Percentiles rank a stretch among this genome's conserved stretches.
phyloP scores from a whole-genome alignment of 768 basidiomycete genomes.

The Russula dissimulans region DNA sequence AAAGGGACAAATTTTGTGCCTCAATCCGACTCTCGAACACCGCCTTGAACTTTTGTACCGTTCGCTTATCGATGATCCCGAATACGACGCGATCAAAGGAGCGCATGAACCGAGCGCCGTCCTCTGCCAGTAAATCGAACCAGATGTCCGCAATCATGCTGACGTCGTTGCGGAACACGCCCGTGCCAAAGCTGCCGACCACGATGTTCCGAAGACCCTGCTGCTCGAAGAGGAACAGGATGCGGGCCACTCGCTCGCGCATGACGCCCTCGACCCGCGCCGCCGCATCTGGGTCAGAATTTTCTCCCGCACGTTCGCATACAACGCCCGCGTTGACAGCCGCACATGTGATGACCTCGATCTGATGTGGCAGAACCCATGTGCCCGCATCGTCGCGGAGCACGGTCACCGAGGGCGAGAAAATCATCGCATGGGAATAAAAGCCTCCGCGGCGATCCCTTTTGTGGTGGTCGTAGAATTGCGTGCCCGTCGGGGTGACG shows the following conservation, averaged over 20 bases:
- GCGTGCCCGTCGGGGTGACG: constrained; percentile 40
- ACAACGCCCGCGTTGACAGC: constrained; percentile 65
- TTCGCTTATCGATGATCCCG: constrained; percentile 48
- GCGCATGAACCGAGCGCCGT: constrained; percentile 43
- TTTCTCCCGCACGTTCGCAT: constrained; percentile 20
- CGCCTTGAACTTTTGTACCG: constrained; percentile 35
- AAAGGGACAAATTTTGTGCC: background rate
- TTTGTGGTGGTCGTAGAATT: constrained; percentile 56
- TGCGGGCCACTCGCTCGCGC: constrained; percentile 62
- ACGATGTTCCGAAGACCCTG: constrained; percentile 52
- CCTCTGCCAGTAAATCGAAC: constrained; percentile 45
- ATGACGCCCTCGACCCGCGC: constrained; percentile 43
- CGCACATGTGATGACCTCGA: constrained; percentile 61
- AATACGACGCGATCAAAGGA: constrained; percentile 59
- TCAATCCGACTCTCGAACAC: constrained; percentile 25
- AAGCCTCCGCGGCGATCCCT: constrained; percentile 40
- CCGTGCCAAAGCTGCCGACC: constrained; percentile 70
- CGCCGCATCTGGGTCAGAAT: background rate
- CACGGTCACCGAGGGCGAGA: constrained; percentile 52
- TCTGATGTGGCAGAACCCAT: constrained; percentile 45
- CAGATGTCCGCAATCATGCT: constrained; percentile 51
- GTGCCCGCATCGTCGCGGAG: constrained; percentile 56
- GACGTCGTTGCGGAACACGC: constrained; percentile 63
- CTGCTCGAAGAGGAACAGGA: constrained; percentile 56
- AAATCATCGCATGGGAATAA: constrained; percentile 75